Evolutionary conservation across 805 yeast species (phyloP), one percentile per base, ranked within the genome.

Genomic region (Martiniozyma abietophila): DNA sequence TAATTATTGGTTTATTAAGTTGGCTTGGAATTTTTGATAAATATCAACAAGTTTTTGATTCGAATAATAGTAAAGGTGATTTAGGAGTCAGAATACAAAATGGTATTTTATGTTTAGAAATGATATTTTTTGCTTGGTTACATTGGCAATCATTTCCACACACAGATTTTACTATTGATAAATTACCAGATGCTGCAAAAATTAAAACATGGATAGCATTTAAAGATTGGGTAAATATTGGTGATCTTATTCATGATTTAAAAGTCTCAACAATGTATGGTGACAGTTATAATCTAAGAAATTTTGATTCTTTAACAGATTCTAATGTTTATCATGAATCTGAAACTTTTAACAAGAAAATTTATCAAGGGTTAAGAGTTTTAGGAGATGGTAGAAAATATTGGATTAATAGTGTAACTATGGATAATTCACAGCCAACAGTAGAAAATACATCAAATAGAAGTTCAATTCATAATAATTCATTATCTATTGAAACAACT

Each of bases 71-170:
- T 31, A 56, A 61, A 12, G 38, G 47, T 3, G 54, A 62, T n/a
- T 40, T 53, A 8, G 59, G 58, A 9, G 45, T 61, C 11, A 80
- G 85, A 2, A 77, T 84, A 29, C 94, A 84, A 50, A 85, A 84
- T 58, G 76, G 82, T 1, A 53, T 86, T 25, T 59, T 92, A 40
- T 84, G 95, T 50, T 59, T 82, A 15, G 98, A 92, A 50, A 67
- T 92, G 64, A 65, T 86, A 16, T 81, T 75, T 3, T 89, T 92
- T 62, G 85, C 97, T 0, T 56, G 80, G 17, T 79, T 92, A n/a
- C 97, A 92, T 58, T 77, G 86, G 78, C 52, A 65, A 29, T 85
- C 97, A 0, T 92, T 92, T 54, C 74, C 85, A 5, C 81, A 80
- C 58, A 59, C 61, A 3, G 92, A 84, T 26, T 92, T 80, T 52